Percentiles rank a stretch among this genome's conserved stretches.
These are phyloP conservation scores for Citrus unshiu DNA, from an alignment of 345 rosid genomes.

Conservation along the genomic window DNA sequence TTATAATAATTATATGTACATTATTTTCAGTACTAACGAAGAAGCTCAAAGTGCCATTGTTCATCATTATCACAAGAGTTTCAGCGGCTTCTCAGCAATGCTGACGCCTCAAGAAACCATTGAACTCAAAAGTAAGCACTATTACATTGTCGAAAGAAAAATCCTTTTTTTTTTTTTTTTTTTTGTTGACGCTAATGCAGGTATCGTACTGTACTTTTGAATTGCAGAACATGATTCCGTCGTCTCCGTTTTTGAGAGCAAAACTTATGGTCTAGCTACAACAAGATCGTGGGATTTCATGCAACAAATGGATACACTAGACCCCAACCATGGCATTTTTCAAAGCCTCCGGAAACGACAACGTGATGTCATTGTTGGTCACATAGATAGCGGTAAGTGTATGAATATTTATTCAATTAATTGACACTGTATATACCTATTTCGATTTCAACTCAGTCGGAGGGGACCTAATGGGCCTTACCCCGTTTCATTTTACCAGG, in stretches of 20 bases:
- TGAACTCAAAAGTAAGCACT: background rate
- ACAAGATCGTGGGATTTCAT: background rate
- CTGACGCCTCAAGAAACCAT: background rate
- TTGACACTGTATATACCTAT: too few relatives aligned
- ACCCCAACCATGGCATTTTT: background rate
- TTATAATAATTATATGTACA: too few relatives aligned
- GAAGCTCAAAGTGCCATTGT: background rate
- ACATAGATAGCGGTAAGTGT: background rate
- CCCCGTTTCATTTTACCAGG: background rate
- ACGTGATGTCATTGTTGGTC: background rate
- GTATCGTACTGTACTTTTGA: background rate
- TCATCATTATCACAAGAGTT: conserved; percentile 1
- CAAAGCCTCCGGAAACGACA: background rate
- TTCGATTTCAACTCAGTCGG: too few relatives aligned
- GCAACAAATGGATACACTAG: background rate
- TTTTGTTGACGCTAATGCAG: background rate
- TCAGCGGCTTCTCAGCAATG: background rate
- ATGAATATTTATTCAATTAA: background rate
- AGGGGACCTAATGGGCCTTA: too few relatives aligned
- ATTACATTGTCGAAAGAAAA: too few relatives aligned
- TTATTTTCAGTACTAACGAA: background rate
- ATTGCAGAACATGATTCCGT: background rate
- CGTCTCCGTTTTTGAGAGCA: background rate
- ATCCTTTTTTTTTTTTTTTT: too few relatives aligned
- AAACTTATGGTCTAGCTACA: background rate